Evolutionary conservation across 2,329 filamentous ascomycete genomes (phyloP).

Genomic region (Amylocarpus encephaloides): DNA sequence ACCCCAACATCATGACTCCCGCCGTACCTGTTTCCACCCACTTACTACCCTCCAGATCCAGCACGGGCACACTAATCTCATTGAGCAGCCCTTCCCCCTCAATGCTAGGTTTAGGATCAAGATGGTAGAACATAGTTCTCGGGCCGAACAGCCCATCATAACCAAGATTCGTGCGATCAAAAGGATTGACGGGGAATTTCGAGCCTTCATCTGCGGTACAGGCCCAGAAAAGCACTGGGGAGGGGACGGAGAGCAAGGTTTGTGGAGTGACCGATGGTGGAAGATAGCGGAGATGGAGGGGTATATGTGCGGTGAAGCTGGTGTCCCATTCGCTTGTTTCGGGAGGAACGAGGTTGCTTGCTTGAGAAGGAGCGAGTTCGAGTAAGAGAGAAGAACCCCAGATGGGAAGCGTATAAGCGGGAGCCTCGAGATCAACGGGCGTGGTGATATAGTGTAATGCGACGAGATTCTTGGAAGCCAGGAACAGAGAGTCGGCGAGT

Average conservation of each 20-base stretch:
- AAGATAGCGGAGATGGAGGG: conserved; percentile 81
- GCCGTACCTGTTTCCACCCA: conserved; percentile 51
- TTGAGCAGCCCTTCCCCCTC: conserved; percentile 41
- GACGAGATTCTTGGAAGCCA: conserved; percentile 71
- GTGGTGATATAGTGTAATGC: conserved; percentile 62
- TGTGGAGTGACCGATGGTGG: conserved; percentile 40
- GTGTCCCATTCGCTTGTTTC: too few relatives aligned
- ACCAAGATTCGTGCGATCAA: conserved; percentile 77
- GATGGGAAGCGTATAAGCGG: conserved; percentile 65
- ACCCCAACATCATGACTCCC: conserved; percentile 53
- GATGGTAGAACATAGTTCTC: conserved; percentile 77
- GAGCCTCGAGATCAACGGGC: conserved; percentile 84
- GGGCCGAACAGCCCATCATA: conserved; percentile 76
- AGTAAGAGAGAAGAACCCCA: conserved; percentile 81
- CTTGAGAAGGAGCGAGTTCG: conserved; percentile 54
- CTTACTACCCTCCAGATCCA: conserved; percentile 45
- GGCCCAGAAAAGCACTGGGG: conserved; percentile 86
- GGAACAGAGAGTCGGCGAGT: conserved; percentile 67
- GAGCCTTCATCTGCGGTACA: conserved; percentile 61
- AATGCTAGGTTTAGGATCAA: conserved; percentile 40
- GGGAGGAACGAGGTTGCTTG: conserved; percentile 22
- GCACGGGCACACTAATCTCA: conserved; percentile 56
- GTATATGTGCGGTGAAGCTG: conserved; percentile 64
- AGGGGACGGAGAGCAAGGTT: conserved; percentile 55
- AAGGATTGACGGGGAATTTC: conserved; percentile 72